Base-by-base conservation (phyloP, 495 filamentous ascomycete genomes). In the Aspergillus taichungensis region DNA sequence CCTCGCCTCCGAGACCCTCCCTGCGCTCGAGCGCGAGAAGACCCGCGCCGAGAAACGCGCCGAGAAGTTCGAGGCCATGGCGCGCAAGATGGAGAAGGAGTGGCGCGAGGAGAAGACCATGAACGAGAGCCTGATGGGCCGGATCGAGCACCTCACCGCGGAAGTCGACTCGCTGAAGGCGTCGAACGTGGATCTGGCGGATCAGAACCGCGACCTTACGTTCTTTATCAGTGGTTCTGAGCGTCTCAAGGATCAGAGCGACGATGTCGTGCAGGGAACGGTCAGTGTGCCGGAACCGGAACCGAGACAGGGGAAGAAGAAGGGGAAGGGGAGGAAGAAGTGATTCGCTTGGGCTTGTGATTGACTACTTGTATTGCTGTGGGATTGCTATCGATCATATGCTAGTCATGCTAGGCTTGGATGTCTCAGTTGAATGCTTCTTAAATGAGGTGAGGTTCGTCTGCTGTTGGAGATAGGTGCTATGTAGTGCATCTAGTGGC, bases 81-180 rank as follows among this genome's bases (percentile, higher is more conserved):
- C 92, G 3, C 68, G 89, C 7, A 78, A 72, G 39, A 60, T 97
- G 56, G 78, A 84, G 49, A 84, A 84, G 63, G 77, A 85, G 49
- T 82, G 85, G 57, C 79, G 85, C 41, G 92, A 96, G 60, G 92
- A 97, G 60, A 91, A 94, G 66, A 75, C 82, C 11, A 83, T 97
- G 33, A 85, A 79, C 48, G 79, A 83, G 45, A 81, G 80, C 11
- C 59, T 98, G 53, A 77, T 95, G 78, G 73, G 83, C 57, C 67
- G 85, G 10, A 81, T 97, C 45, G 73, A 80, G 46, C 76, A 82
- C 40, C 57, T 94, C 37, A 71, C 79, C 29, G 66, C 66, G 44
- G 69, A 80, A 63, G 50, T 81, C 9, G 73, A 74, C 34, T 60
- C 62, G 29, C 59, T 84, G 6, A 75, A 76, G 56, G 56, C 55